A percentile compares a stretch with the other conserved stretches of the same genome.
Conservation (phyloP, 1,284 basidiomycete species). For the Trichosporon coremiiforme region DNA sequence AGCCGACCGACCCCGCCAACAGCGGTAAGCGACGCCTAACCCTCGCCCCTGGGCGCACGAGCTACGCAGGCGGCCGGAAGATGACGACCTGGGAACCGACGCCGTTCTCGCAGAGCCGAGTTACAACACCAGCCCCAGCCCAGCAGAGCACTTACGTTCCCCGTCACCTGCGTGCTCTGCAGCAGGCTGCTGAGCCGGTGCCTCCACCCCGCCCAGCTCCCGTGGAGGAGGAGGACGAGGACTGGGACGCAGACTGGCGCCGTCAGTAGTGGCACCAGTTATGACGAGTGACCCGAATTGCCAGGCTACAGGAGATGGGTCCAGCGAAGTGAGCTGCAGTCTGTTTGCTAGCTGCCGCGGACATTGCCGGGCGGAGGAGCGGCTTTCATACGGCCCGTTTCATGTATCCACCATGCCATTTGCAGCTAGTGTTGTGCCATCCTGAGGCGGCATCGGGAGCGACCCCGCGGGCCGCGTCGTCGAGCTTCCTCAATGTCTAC, state of each 20-base stretch:
- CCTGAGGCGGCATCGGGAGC: not conserved
- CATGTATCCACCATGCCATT: not conserved
- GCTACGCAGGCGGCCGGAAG: not conserved
- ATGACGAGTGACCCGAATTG: not conserved
- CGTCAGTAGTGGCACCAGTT: not conserved
- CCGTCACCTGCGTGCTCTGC: not conserved
- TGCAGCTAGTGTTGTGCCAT: not conserved
- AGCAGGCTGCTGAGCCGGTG: not conserved
- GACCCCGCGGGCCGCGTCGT: too few relatives aligned
- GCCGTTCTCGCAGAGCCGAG: not conserved
- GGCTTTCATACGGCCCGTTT: too few relatives aligned
- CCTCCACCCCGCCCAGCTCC: not conserved
- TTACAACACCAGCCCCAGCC: not conserved
- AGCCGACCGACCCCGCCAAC: not conserved
- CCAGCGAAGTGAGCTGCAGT: not conserved
- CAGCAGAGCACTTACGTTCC: not conserved
- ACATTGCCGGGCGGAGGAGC: not conserved
- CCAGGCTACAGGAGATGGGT: too few relatives aligned
- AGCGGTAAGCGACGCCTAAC: not conserved
- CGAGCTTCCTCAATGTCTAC: too few relatives aligned
- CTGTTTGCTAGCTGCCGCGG: not conserved
- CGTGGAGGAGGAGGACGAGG: not conserved
- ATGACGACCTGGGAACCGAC: constrained; percentile 13
- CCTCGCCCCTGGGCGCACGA: not conserved
- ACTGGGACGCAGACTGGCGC: constrained; percentile 9